Base-by-base conservation (phyloP, 805 yeast genomes). In the Metschnikowia matae region DNA sequence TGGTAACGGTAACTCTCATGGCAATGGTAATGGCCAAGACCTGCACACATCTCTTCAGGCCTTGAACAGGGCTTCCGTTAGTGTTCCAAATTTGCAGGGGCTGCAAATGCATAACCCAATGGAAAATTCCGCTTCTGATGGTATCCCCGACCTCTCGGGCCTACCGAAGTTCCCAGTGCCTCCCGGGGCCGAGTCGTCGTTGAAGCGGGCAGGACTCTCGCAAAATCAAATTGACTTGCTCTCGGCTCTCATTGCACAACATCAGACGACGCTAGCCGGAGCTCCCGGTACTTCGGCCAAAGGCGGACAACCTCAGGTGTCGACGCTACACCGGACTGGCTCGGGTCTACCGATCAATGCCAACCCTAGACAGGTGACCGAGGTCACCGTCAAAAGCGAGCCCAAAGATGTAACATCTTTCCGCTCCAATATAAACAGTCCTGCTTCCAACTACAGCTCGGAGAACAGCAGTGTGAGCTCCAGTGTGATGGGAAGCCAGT, bases 201-300 rank as follows among this genome's bases (percentile, higher is more conserved):
- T 87, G 41, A 76, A 77, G 6, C 78, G 81, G 6, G 89, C 84
- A 2, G 94, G 94, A 0, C 73, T 87, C 39, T 72, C 82, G 2
- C 80, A 77, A 50, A 82, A 81, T 35, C 94, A 87, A 62, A 85
- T 87, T 13, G 88, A 84, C 59, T 82, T 89, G 2, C 69, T 87
- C 33, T 83, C 88, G 5, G 88, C 88, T 0, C 71, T 86, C 46
- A 80, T 86, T 32, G 91, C 90, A 0, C 87, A 83, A 57, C 86
- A 86, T 64, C 84, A 82, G 66, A 52, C 56, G 10, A 52, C 60
- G 37, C 44, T 62, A 31, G 56, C 55, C 8, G 20, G 15, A 6
- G 46, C 31, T 17, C 8, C 33, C 26, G n/a, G 29, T 3, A 8
- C 23, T 20, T 14, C 29, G 10, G 20, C 45, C 17, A 39, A 39